Evolutionary conservation across 768 basidiomycete genomes (phyloP).

Genomic region (Collybia nuda): DNA sequence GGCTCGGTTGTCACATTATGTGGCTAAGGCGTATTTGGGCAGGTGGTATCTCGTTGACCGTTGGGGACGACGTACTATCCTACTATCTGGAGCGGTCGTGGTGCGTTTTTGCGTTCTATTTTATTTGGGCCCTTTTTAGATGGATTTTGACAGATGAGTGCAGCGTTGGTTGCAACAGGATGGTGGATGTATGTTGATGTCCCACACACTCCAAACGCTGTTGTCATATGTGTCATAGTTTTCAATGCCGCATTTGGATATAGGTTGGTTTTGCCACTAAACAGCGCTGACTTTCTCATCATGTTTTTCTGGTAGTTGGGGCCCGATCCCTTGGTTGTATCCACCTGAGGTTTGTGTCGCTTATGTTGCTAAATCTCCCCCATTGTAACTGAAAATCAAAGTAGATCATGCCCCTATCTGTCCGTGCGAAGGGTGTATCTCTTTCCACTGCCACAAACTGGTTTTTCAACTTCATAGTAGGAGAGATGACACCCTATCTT

Average conservation of each 20-base stretch:
- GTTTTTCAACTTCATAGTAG: constrained; percentile 90
- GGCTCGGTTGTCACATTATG: constrained; percentile 1
- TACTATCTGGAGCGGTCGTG: constrained; percentile 73
- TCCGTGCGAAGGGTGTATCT: constrained; percentile 95
- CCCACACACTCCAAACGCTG: constrained; percentile 80
- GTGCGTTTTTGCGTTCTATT: constrained; percentile 38
- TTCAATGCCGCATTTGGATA: constrained; percentile 96
- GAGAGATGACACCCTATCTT: constrained; percentile 81
- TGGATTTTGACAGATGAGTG: constrained; percentile 64
- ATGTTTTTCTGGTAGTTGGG: constrained; percentile 53
- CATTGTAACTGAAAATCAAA: constrained; percentile 2
- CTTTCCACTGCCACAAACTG: constrained; percentile 89
- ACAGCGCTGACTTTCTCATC: not conserved
- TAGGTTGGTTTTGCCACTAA: constrained; percentile 40
- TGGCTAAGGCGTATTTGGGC: constrained; percentile 2
- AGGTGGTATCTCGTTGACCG: constrained; percentile 88
- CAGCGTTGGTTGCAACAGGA: constrained; percentile 76
- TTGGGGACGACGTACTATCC: constrained; percentile 78
- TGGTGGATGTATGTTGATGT: constrained; percentile 95
- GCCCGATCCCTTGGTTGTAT: constrained; percentile 86
- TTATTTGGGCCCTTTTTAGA: not conserved
- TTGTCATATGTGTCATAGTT: constrained; percentile 85
- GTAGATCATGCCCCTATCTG: constrained; percentile 87
- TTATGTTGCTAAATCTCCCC: constrained; percentile 2
- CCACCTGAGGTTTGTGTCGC: constrained; percentile 65